These are phyloP conservation scores for Silene noctiflora DNA, from an alignment of 179 eudicot species.

Conservation along the genomic window DNA sequence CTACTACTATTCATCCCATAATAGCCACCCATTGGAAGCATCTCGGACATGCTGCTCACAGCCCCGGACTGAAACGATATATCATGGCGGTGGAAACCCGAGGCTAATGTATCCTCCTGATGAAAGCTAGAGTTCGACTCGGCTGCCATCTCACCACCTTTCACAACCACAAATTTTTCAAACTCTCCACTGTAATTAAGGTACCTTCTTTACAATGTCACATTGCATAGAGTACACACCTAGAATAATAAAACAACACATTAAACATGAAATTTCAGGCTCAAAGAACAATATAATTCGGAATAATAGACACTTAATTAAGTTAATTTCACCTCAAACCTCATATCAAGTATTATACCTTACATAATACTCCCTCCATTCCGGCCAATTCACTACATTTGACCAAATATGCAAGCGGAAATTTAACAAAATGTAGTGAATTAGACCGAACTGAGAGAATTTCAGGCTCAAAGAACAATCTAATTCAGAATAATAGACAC, in stretches of 20 bases:
- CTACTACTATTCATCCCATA: slow-evolving; percentile 39
- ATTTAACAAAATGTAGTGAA: too few relatives aligned
- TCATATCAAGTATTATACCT: background rate
- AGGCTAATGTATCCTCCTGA: slow-evolving; percentile 40
- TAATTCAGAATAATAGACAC: background rate
- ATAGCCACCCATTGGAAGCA: slow-evolving; percentile 50
- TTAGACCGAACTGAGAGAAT: background rate
- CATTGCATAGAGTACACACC: slow-evolving; percentile 28
- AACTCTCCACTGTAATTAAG: slow-evolving; percentile 6
- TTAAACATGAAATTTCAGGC: slow-evolving; percentile 18
- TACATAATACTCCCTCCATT: too few relatives aligned
- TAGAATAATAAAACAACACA: slow-evolving; percentile 17
- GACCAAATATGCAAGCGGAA: too few relatives aligned
- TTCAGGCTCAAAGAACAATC: slow-evolving; percentile 9
- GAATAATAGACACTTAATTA: background rate
- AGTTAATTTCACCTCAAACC: slow-evolving; percentile 4
- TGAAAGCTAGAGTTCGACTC: slow-evolving; percentile 56
- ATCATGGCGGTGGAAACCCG: slow-evolving; percentile 49
- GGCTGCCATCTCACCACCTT: slow-evolving; percentile 44
- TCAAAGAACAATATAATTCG: background rate
- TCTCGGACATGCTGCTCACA: slow-evolving; percentile 50
- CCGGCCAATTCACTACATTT: too few relatives aligned
- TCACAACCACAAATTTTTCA: slow-evolving; percentile 15
- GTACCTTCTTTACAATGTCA: slow-evolving; percentile 22
- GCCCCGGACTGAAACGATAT: slow-evolving; percentile 65